Evolutionary conservation across 441 rosid species (phyloP).

Genomic region (Mallotus japonicus): DNA sequence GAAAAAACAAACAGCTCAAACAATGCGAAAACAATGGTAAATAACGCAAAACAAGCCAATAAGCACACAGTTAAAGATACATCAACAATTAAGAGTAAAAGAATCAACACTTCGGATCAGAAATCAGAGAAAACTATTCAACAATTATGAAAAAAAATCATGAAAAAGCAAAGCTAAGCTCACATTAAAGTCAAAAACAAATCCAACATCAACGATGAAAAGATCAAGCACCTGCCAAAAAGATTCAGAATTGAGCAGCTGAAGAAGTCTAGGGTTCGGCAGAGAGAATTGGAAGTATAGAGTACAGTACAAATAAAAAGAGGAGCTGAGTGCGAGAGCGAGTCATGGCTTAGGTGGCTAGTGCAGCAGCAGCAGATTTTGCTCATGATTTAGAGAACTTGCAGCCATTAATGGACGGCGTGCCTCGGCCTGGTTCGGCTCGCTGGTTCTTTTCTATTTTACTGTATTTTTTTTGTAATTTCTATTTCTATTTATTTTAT

Average conservation of each 20-base stretch:
- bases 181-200: no score
- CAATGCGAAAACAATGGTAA: no score
- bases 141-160: neutral
- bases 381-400: neutral
- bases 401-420: constrained; percentile 9
- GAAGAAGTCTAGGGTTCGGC: constrained; percentile 15
- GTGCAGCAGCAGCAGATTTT: neutral
- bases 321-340: neutral
- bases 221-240: neutral
- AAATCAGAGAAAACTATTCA: neutral
- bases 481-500: neutral
- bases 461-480: neutral
- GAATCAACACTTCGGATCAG: neutral
- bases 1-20: neutral
- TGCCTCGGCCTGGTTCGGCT: neutral
- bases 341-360: no score
- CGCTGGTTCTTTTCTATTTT: no score
- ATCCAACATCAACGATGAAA: neutral
- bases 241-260: no score
- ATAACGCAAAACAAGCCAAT: no score
- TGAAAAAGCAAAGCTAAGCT: neutral
- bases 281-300: neutral
- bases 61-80: neutral
- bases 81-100: neutral
- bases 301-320: neutral